Conservation (phyloP, 305 asterid genomes). For the Rubia occidens region DNA sequence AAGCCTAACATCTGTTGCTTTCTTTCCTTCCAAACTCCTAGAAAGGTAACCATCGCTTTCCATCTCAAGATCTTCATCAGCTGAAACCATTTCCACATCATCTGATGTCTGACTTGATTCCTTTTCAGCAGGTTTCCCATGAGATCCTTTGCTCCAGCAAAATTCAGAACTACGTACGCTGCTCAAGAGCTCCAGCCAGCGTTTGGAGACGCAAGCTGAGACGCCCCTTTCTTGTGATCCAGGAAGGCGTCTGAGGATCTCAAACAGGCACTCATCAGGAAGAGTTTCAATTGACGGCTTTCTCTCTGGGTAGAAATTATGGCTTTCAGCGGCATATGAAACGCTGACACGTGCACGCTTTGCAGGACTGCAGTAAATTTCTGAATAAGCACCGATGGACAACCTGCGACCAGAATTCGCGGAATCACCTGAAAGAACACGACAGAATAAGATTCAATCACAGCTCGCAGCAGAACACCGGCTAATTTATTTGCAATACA, state of each 20-base stretch:
- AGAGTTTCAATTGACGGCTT: conserved; percentile 59
- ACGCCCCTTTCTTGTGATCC: conserved; percentile 64
- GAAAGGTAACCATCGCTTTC: conserved; percentile 69
- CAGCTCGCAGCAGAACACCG: neutral
- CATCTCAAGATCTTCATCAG: conserved; percentile 45
- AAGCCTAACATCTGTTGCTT: conserved; percentile 75
- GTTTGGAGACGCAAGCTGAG: conserved; percentile 74
- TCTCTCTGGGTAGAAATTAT: conserved; percentile 25
- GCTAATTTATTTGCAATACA: neutral
- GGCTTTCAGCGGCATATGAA: conserved; percentile 30
- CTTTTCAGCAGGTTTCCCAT: conserved; percentile 17
- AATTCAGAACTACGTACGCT: conserved; percentile 52
- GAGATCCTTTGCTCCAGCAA: conserved; percentile 27
- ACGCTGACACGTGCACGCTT: conserved; percentile 56
- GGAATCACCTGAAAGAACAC: conserved; percentile 57
- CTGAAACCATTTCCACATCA: conserved; percentile 24
- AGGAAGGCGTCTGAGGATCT: conserved; percentile 61
- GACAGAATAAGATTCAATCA: conserved; percentile 6
- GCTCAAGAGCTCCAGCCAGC: conserved; percentile 64
- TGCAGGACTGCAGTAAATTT: conserved; percentile 59
- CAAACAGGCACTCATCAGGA: conserved; percentile 79
- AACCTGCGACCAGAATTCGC: conserved; percentile 50
- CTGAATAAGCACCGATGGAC: conserved; percentile 49
- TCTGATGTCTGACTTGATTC: conserved; percentile 9
- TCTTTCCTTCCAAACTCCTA: conserved; percentile 82